phyloP scores from a whole-genome alignment of 768 basidiomycete genomes.

The Sistotremastrum suecicum region DNA sequence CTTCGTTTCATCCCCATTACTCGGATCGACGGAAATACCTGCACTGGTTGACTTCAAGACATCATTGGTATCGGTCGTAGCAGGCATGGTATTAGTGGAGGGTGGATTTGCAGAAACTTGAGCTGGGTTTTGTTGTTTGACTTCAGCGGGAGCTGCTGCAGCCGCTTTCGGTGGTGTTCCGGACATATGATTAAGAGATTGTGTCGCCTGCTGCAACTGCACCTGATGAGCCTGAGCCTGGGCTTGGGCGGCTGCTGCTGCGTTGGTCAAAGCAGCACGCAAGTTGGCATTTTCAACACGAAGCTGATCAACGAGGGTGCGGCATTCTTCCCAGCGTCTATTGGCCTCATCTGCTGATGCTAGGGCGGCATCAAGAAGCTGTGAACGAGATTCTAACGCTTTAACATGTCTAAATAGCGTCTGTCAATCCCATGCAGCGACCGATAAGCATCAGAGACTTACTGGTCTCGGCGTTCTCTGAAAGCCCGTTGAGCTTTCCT shows the following conservation, averaged over 20 bases:
- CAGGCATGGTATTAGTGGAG: too few species aligned
- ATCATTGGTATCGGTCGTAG: too few species aligned
- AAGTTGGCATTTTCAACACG: slow-evolving; percentile 73
- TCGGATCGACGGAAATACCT: too few species aligned
- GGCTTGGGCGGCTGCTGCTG: slow-evolving; percentile 18
- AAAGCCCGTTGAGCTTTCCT: slow-evolving; percentile 89
- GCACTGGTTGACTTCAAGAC: too few species aligned
- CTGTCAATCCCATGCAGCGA: slow-evolving; percentile 6
- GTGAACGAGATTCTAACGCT: slow-evolving; percentile 72
- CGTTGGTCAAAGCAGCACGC: slow-evolving; percentile 42
- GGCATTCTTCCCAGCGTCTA: slow-evolving; percentile 80
- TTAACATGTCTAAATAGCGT: slow-evolving; percentile 55
- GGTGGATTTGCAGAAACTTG: too few species aligned
- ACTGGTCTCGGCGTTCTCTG: slow-evolving; percentile 82
- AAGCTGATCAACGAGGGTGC: slow-evolving; percentile 78
- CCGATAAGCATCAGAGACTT: slow-evolving; percentile 18
- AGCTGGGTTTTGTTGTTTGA: too few species aligned
- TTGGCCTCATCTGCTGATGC: slow-evolving; percentile 82
- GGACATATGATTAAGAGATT: too few species aligned
- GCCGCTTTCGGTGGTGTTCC: too few species aligned
- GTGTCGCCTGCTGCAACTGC: slow-evolving; percentile 1
- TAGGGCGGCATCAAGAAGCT: slow-evolving; percentile 73
- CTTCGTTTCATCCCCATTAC: too few species aligned
- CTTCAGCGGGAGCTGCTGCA: too few species aligned
- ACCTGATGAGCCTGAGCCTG: slow-evolving; percentile 22